phyloP scores from a whole-genome alignment of 306 rosid species.

The Hippophae rhamnoides region DNA sequence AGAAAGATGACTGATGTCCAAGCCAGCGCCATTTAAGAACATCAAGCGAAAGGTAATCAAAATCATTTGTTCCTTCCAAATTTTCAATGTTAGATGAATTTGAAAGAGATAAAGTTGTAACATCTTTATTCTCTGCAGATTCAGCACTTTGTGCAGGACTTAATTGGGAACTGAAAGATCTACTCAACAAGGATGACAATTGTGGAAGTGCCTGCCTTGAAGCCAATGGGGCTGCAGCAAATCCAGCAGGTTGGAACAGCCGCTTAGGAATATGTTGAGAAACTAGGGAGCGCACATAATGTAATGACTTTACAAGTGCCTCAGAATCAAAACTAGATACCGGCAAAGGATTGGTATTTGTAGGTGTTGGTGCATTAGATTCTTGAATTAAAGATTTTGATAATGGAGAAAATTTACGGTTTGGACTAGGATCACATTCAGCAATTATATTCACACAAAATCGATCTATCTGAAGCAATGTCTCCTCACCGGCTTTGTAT shows the following conservation, averaged over 20 bases:
- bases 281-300: conserved; percentile 89
- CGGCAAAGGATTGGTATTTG: conserved; percentile 52
- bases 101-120: conserved; percentile 43
- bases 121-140: conserved; percentile 52
- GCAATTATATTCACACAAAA: conserved; percentile 83
- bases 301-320: conserved; percentile 75
- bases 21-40: conserved; percentile 97
- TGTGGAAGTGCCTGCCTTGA: conserved; percentile 82
- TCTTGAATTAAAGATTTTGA: conserved; percentile 48
- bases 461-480: conserved; percentile 84
- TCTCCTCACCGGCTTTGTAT: conserved; percentile 89
- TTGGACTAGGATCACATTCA: conserved; percentile 61
- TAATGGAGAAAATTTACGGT: conserved; percentile 46
- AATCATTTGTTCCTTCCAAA: conserved; percentile 58
- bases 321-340: conserved; percentile 77
- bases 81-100: conserved; percentile 59
- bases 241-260: conserved; percentile 76
- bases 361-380: conserved; percentile 47
- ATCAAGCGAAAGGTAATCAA: conserved; percentile 62
- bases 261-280: conserved; percentile 81
- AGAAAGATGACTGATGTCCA: conserved; percentile 44
- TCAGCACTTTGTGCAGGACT: conserved; percentile 57
- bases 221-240: conserved; percentile 68
- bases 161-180: conserved; percentile 77
- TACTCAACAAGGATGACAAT: conserved; percentile 78